These are phyloP conservation scores for Oemleria cerasiformis DNA, from an alignment of 306 rosid species.

Conservation along the genomic window DNA sequence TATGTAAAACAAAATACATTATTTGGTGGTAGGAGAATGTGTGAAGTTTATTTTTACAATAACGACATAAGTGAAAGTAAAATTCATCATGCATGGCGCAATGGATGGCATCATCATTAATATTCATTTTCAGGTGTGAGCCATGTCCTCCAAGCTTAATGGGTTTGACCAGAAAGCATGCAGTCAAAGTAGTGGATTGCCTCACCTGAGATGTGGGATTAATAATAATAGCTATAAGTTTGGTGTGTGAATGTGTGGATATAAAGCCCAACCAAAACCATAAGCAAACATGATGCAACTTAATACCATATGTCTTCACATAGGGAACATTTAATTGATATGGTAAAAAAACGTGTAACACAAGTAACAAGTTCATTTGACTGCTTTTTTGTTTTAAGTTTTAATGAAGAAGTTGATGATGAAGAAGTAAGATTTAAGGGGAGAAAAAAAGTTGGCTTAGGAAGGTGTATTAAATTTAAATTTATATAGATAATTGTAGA, in stretches of 20 bases:
- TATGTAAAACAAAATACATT: too few species aligned
- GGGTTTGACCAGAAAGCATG: conserved; percentile 25
- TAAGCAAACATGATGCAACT: not conserved
- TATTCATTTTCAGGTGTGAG: not conserved
- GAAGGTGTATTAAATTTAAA: too few species aligned
- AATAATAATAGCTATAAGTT: conserved; percentile 9
- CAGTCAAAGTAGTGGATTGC: conserved; percentile 29
- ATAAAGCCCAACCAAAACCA: conserved; percentile 17
- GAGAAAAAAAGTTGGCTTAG: not conserved
- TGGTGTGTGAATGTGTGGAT: not conserved
- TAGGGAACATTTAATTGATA: not conserved
- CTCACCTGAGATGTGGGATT: conserved; percentile 21
- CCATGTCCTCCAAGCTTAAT: conserved; percentile 18
- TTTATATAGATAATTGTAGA: too few species aligned
- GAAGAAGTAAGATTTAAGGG: conserved; percentile 20
- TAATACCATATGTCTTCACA: not conserved
- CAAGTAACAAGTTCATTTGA: too few species aligned
- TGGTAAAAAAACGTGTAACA: not conserved
- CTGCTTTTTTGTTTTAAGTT: too few species aligned
- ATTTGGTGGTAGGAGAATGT: too few species aligned
- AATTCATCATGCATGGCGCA: conserved; percentile 5
- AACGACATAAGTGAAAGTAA: not conserved
- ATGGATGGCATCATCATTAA: conserved; percentile 5
- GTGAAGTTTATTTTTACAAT: not conserved
- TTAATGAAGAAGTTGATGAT: not conserved